These are phyloP conservation scores for Penicillium salamii DNA, from an alignment of 495 filamentous ascomycete genomes.

Conservation along the genomic window DNA sequence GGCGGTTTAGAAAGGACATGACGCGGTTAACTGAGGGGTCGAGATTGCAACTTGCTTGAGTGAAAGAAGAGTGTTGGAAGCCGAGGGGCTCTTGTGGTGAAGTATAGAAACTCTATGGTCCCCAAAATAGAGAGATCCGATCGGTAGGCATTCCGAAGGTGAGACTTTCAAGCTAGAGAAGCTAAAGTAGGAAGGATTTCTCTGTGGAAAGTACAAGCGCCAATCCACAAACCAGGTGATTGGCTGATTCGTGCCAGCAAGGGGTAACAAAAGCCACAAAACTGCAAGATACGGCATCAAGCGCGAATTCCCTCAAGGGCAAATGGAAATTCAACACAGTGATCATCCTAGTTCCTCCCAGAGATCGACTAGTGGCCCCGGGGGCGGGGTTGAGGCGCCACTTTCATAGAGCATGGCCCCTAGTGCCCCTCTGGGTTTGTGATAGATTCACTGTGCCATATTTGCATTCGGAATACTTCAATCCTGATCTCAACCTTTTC, in stretches of 20 bases:
- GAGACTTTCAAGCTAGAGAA: too few relatives aligned
- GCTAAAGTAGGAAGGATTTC: too few relatives aligned
- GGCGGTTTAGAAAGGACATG: constrained; percentile 23
- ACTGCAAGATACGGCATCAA: background rate
- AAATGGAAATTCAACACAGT: too few relatives aligned
- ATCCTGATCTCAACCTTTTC: background rate
- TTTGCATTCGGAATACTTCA: background rate
- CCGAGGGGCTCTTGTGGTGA: background rate
- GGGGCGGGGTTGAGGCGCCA: too few relatives aligned
- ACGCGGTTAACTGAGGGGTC: background rate
- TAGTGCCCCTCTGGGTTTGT: background rate
- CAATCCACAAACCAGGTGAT: too few relatives aligned
- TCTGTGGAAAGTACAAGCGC: too few relatives aligned
- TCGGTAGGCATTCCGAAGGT: background rate
- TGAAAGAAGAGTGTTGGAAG: background rate
- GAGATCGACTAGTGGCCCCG: constrained; percentile 1
- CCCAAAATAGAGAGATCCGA: background rate
- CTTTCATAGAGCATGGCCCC: too few relatives aligned
- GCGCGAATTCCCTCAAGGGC: background rate
- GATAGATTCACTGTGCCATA: background rate
- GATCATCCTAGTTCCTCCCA: too few relatives aligned
- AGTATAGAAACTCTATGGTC: background rate
- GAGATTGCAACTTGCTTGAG: background rate
- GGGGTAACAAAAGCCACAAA: background rate
- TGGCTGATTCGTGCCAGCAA: constrained; percentile 4